These are phyloP conservation scores for Yamadazyma laniorum DNA, from an alignment of 805 yeast genomes.

Conservation along the genomic window DNA sequence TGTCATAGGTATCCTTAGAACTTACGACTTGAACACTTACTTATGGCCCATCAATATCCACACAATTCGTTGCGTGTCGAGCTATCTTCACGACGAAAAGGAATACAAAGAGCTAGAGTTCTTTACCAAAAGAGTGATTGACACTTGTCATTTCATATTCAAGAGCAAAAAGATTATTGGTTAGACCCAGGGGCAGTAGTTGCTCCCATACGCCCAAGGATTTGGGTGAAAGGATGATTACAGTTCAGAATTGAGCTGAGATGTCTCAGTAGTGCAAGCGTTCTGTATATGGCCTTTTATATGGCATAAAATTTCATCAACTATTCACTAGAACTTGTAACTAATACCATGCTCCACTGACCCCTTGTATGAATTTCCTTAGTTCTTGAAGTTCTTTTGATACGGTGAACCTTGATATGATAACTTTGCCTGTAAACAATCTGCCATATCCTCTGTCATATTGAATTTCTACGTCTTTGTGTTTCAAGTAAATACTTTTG, in stretches of 20 bases:
- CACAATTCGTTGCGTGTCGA: slow-evolving; percentile 27
- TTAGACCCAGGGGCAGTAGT: no score
- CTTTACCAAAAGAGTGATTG: slow-evolving; percentile 19
- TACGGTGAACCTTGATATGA: slow-evolving; percentile 4
- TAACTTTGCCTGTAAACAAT: background rate
- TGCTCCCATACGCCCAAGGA: no score
- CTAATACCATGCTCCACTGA: no score
- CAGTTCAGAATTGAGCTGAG: no score
- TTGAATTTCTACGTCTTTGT: slow-evolving; percentile 1
- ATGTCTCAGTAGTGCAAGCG: no score
- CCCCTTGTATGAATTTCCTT: no score
- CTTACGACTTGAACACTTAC: slow-evolving; percentile 31
- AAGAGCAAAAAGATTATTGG: slow-evolving; percentile 16
- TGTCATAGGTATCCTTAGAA: slow-evolving; percentile 36
- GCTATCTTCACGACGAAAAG: slow-evolving; percentile 20
- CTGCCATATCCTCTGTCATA: slow-evolving; percentile 3
- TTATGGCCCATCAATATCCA: slow-evolving; percentile 39
- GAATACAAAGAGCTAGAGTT: slow-evolving; percentile 19
- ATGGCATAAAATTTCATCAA: no score
- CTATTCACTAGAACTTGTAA: no score
- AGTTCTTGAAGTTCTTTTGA: background rate
- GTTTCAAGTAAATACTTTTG: slow-evolving; percentile 3
- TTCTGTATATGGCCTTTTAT: no score
- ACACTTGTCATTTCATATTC: slow-evolving; percentile 16
- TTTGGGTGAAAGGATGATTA: no score